Evolutionary conservation across 805 yeast species (phyloP).

Genomic region (Saccharomycopsis capsularis): DNA sequence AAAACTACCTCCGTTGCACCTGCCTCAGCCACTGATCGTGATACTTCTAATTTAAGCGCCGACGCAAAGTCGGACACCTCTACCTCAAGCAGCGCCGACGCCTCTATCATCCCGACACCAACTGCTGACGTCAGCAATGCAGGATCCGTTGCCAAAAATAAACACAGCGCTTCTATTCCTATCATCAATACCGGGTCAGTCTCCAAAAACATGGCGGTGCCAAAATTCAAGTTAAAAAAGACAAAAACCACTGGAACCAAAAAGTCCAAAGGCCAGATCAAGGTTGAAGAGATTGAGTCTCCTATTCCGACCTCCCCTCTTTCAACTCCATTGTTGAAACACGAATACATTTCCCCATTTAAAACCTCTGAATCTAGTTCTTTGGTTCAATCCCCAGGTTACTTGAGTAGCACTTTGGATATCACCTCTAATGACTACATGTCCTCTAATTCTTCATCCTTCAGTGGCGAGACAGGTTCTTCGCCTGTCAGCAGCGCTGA

Average conservation of each 20-base stretch:
- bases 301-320: slow-evolving; percentile 16
- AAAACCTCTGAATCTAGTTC: slow-evolving; percentile 1
- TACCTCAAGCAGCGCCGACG: slow-evolving; percentile 1
- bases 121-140: slow-evolving; percentile 6
- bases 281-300: slow-evolving; percentile 4
- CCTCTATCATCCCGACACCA: not conserved
- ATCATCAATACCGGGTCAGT: not conserved
- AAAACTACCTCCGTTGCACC: not conserved
- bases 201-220: not conserved
- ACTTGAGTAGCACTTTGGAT: slow-evolving; percentile 13
- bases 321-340: slow-evolving; percentile 9
- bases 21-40: not conserved
- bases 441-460: slow-evolving; percentile 5
- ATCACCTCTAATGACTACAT: slow-evolving; percentile 11
- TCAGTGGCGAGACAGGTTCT: slow-evolving; percentile 9
- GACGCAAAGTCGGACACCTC: not conserved
- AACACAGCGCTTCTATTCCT: not conserved
- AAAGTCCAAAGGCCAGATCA: not conserved
- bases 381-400: not conserved
- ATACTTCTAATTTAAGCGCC: not conserved
- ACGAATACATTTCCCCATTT: slow-evolving; percentile 12
- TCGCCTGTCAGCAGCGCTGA: slow-evolving; percentile 5
- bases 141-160: not conserved
- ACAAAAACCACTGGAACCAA: not conserved
- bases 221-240: not conserved